Conservation (phyloP, 2,329 filamentous ascomycete genomes). For the Capronia americana region DNA sequence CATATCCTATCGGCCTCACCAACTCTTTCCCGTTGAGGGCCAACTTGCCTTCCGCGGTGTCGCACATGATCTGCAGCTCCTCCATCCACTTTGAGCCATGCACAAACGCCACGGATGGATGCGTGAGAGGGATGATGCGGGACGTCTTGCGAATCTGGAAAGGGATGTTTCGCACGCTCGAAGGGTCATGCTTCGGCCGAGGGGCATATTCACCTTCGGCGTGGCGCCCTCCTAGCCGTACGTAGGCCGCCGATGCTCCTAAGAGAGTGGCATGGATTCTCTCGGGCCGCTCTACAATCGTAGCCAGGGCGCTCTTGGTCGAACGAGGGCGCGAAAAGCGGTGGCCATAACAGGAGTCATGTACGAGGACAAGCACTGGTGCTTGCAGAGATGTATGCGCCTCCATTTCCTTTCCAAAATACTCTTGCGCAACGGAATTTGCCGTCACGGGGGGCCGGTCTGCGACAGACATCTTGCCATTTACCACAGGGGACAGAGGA, state of each 20-base stretch:
- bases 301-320: slow-evolving; percentile 71
- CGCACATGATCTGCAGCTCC: slow-evolving; percentile 84
- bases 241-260: slow-evolving; percentile 85
- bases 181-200: slow-evolving; percentile 55
- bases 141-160: slow-evolving; percentile 86
- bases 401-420: slow-evolving; percentile 73
- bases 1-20: slow-evolving; percentile 61
- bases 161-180: slow-evolving; percentile 51
- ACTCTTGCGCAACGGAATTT: slow-evolving; percentile 66
- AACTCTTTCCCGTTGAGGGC: slow-evolving; percentile 80
- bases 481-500: slow-evolving; percentile 52
- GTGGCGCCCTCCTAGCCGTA: slow-evolving; percentile 79
- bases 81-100: slow-evolving; percentile 94
- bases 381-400: slow-evolving; percentile 61
- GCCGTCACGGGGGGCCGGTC: slow-evolving; percentile 55
- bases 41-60: slow-evolving; percentile 77
- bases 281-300: slow-evolving; percentile 93
- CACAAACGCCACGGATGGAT: slow-evolving; percentile 83
- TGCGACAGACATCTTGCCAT: slow-evolving; percentile 46
- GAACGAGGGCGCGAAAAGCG: slow-evolving; percentile 84
- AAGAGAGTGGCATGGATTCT: slow-evolving; percentile 82
- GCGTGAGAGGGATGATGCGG: slow-evolving; percentile 72
- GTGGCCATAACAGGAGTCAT: slow-evolving; percentile 95
- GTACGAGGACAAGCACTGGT: slow-evolving; percentile 81
- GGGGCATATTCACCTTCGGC: slow-evolving; percentile 72